Evolutionary conservation across 352 stramenopile genomes (phyloP).

Genomic region (Pythium rishiriense): DNA sequence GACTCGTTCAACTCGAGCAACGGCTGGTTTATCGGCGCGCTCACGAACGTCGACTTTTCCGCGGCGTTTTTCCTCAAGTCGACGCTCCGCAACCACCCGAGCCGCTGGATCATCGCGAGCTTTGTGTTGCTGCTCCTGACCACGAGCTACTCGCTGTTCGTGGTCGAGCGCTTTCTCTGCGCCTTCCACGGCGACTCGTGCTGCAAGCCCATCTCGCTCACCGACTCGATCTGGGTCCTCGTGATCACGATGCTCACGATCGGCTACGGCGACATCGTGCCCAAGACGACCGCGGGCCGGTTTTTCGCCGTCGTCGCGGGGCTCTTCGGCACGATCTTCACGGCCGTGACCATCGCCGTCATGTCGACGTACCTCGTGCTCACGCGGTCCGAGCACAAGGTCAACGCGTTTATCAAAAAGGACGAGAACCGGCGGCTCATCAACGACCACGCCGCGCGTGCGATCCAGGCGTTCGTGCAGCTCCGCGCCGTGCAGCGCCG

Average conservation of each 20-base stretch:
- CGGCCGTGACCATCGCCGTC: slow-evolving; percentile 72
- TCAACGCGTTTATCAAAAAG: slow-evolving; percentile 79
- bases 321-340: slow-evolving; percentile 54
- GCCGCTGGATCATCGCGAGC: slow-evolving; percentile 41
- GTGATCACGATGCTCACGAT: slow-evolving; percentile 77
- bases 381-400: slow-evolving; percentile 77
- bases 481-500: slow-evolving; percentile 48
- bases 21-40: slow-evolving; percentile 75
- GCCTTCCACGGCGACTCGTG: slow-evolving; percentile 54
- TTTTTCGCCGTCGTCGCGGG: slow-evolving; percentile 52
- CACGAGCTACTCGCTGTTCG: slow-evolving; percentile 61
- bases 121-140: slow-evolving; percentile 44
- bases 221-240: slow-evolving; percentile 62
- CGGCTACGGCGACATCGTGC: slow-evolving; percentile 69
- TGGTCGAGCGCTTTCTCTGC: slow-evolving; percentile 75
- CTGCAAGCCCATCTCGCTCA: slow-evolving; percentile 53
- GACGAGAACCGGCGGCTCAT: slow-evolving; percentile 63
- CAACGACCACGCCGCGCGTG: slow-evolving; percentile 55
- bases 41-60: slow-evolving; percentile 79
- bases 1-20: slow-evolving; percentile 82
- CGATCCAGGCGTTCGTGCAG: slow-evolving; percentile 66
- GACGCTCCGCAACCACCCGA: slow-evolving; percentile 70
- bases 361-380: slow-evolving; percentile 76
- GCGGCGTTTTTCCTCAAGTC: slow-evolving; percentile 75
- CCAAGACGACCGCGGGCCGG: slow-evolving; percentile 47